A percentile compares a stretch with the other conserved stretches of the same genome.
phyloP scores from a whole-genome alignment of 352 stramenopile species.

The Peronospora destructor region DNA sequence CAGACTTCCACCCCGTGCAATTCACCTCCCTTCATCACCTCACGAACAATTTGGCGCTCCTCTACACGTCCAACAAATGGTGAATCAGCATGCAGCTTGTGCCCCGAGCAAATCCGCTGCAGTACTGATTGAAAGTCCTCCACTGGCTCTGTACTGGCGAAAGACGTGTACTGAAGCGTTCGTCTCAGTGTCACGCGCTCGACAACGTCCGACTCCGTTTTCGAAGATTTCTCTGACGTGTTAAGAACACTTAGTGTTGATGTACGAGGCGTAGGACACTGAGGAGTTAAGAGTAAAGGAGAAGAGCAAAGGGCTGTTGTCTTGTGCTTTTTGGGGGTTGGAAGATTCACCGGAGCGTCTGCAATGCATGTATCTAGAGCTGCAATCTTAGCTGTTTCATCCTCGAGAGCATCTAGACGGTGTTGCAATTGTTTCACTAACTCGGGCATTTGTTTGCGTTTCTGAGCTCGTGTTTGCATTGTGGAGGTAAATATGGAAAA shows the following conservation, averaged over 20 bases:
- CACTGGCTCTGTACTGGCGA: neutral
- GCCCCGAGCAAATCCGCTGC: conserved; percentile 27
- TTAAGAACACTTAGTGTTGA: conserved; percentile 2
- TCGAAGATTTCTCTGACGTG: conserved; percentile 4
- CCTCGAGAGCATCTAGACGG: conserved; percentile 12
- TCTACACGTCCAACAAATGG: conserved; percentile 36
- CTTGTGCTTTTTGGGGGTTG: conserved; percentile 26
- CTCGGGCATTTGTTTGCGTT: conserved; percentile 15
- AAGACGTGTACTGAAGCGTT: conserved; percentile 16
- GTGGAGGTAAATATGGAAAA: neutral
- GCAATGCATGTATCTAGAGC: neutral
- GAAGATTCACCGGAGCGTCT: conserved; percentile 5
- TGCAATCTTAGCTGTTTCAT: neutral
- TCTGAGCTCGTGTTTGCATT: conserved; percentile 28
- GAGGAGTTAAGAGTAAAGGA: conserved; percentile 20
- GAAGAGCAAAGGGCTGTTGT: conserved; percentile 12
- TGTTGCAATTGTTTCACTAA: conserved; percentile 14
- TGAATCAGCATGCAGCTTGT: conserved; percentile 7
- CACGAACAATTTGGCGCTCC: conserved; percentile 35
- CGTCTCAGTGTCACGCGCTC: conserved; percentile 9
- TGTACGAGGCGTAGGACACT: conserved; percentile 11
- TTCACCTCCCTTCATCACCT: conserved; percentile 18
- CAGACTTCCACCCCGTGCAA: conserved; percentile 25
- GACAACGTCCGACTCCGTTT: conserved; percentile 3
- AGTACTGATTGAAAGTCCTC: conserved; percentile 21